A percentile compares a stretch with the other conserved stretches of the same genome.
Evolutionary conservation across 2,329 filamentous ascomycete species (phyloP).

Genomic region (Lizonia empirigonia): DNA sequence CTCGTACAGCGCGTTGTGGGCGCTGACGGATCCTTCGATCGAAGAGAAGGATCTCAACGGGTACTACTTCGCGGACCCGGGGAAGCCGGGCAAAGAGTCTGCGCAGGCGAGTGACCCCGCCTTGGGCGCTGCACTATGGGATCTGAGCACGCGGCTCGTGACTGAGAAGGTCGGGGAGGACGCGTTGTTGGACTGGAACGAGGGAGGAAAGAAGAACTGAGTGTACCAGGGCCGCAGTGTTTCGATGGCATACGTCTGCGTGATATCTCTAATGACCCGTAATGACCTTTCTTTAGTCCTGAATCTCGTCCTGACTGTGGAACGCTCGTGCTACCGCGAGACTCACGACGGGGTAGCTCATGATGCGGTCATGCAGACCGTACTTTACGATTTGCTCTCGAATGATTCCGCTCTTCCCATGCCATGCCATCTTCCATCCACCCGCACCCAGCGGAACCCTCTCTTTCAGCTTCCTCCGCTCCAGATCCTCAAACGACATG

Average conservation of each 20-base stretch:
- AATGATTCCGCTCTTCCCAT: constrained; percentile 56
- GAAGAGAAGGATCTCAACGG: constrained; percentile 53
- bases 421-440: constrained; percentile 58
- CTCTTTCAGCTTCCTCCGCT: constrained; percentile 49
- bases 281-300: not conserved
- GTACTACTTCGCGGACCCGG: constrained; percentile 51
- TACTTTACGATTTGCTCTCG: constrained; percentile 61
- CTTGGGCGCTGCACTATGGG: constrained; percentile 50
- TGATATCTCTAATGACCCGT: not conserved
- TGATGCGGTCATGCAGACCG: constrained; percentile 63
- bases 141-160: constrained; percentile 49
- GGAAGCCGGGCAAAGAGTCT: constrained; percentile 48
- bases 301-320: constrained; percentile 22
- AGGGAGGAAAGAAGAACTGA: constrained; percentile 2
- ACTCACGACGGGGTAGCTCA: constrained; percentile 62
- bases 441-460: constrained; percentile 54
- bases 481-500: constrained; percentile 54
- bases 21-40: constrained; percentile 50
- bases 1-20: constrained; percentile 51
- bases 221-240: too few relatives aligned
- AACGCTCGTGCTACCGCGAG: constrained; percentile 59
- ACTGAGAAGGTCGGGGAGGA: constrained; percentile 51
- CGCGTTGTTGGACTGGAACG: constrained; percentile 46
- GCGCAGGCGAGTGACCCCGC: constrained; percentile 48
- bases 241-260: not conserved